Evolutionary conservation across 2,329 filamentous ascomycete species (phyloP).

Genomic region (Sphaerulina populicola): DNA sequence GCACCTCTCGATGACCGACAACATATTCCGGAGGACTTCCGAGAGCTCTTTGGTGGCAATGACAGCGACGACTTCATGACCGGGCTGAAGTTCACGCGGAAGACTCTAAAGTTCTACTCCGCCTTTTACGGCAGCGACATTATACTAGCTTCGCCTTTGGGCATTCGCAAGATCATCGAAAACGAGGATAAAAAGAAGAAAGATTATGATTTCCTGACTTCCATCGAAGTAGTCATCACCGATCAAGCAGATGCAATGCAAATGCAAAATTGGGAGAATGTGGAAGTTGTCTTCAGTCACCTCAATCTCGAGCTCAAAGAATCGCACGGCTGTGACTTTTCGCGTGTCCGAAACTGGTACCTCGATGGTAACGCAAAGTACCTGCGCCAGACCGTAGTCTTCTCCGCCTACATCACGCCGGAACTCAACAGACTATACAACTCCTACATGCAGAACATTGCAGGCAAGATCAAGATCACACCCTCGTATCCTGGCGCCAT

Average conservation of each 20-base stretch:
- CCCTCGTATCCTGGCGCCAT: constrained; percentile 61
- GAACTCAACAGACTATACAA: constrained; percentile 76
- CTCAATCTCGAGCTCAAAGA: constrained; percentile 77
- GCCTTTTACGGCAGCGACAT: constrained; percentile 97
- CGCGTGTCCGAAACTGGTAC: constrained; percentile 82
- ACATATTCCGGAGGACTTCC: constrained; percentile 77
- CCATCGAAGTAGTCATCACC: constrained; percentile 80
- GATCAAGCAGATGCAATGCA: constrained; percentile 89
- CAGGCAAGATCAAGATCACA: constrained; percentile 67
- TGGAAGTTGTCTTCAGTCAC: constrained; percentile 84
- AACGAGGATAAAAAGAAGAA: constrained; percentile 61
- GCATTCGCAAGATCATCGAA: constrained; percentile 82
- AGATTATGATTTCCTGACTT: constrained; percentile 86
- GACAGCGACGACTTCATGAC: constrained; percentile 96
- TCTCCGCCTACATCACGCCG: constrained; percentile 77
- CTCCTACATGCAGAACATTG: constrained; percentile 67
- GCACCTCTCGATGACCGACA: constrained; percentile 55
- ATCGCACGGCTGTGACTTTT: constrained; percentile 86
- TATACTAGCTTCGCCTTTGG: constrained; percentile 81
- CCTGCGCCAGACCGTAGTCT: constrained; percentile 75
- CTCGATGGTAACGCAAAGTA: constrained; percentile 74
- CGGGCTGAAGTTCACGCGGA: constrained; percentile 93
- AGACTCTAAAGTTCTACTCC: constrained; percentile 88
- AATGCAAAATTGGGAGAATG: constrained; percentile 98
- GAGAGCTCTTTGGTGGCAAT: constrained; percentile 83